Conservation (phyloP, 2,329 filamentous ascomycete species). For the Ophiosphaerella korrae region DNA sequence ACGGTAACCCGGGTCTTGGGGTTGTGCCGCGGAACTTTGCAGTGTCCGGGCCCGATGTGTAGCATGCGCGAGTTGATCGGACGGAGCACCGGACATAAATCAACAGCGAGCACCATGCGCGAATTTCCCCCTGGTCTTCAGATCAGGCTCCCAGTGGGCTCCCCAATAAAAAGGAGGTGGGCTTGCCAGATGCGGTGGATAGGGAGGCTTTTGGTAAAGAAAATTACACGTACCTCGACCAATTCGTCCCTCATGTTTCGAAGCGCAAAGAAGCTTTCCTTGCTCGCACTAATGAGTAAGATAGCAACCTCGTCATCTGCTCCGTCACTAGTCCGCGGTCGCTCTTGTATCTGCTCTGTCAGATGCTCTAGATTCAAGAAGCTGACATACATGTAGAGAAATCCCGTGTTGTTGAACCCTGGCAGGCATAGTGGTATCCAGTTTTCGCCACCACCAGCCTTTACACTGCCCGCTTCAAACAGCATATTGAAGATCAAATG, state of each 20-base stretch:
- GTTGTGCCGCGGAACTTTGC: neutral
- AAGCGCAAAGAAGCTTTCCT: conserved; percentile 90
- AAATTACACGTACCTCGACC: conserved; percentile 55
- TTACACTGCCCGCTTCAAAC: conserved; percentile 91
- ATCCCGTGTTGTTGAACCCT: conserved; percentile 95
- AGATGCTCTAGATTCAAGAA: conserved; percentile 72
- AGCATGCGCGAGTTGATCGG: neutral
- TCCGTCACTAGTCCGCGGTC: conserved; percentile 41
- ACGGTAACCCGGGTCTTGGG: neutral
- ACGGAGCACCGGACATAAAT: neutral
- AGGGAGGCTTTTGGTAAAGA: conserved; percentile 21
- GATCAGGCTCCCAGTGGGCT: too few species aligned
- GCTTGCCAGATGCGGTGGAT: neutral
- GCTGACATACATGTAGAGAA: conserved; percentile 98
- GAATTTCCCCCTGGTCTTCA: conserved; percentile 3
- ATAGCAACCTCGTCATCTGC: conserved; percentile 80
- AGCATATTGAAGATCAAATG: conserved; percentile 99
- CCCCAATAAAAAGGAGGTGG: too few species aligned
- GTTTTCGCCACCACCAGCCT: conserved; percentile 90
- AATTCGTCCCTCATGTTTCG: conserved; percentile 71
- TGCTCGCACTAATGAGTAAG: conserved; percentile 88
- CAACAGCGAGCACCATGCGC: conserved; percentile 4
- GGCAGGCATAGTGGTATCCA: conserved; percentile 97
- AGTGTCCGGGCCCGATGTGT: conserved; percentile 3
- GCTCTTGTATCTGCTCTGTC: conserved; percentile 50